Evolutionary conservation across 2,329 filamentous ascomycete species (phyloP).

Genomic region (Delphinella strobiligena): DNA sequence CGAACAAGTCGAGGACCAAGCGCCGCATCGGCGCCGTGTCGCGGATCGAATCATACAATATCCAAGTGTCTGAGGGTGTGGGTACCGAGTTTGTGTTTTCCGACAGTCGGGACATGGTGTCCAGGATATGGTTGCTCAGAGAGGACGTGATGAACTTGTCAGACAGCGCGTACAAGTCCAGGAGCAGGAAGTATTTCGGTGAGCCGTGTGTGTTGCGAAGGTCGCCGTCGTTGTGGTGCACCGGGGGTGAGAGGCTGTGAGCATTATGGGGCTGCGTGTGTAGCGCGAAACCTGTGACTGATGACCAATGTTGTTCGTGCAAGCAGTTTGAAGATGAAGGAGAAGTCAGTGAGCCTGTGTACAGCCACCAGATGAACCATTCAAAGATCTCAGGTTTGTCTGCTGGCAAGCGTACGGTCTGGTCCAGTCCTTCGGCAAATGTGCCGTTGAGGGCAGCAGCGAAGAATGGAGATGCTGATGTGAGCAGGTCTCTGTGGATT

Average conservation of each 20-base stretch:
- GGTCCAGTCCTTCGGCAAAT: constrained; percentile 33
- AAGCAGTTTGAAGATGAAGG: too few species aligned
- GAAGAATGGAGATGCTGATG: constrained; percentile 37
- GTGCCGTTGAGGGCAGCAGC: constrained; percentile 35
- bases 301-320: too few species aligned
- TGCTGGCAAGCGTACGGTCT: constrained; percentile 32
- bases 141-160: constrained; percentile 35
- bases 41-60: constrained; percentile 33
- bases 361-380: constrained; percentile 40
- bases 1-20: constrained; percentile 37
- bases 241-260: too few species aligned
- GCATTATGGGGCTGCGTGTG: not conserved
- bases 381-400: constrained; percentile 34
- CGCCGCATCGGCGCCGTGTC: constrained; percentile 26
- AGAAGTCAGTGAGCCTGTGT: constrained; percentile 32
- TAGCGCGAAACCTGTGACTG: too few species aligned
- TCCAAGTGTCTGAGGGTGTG: constrained; percentile 36
- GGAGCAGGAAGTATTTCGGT: constrained; percentile 38
- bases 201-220: constrained; percentile 33
- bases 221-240: constrained; percentile 22
- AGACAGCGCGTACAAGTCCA: constrained; percentile 34
- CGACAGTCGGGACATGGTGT: constrained; percentile 31
- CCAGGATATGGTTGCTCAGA: constrained; percentile 32
- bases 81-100: constrained; percentile 38
- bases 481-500: constrained; percentile 38